Evolutionary conservation across 1,139 yeast species (phyloP).

Genomic region (Suhomyces bribrorum): DNA sequence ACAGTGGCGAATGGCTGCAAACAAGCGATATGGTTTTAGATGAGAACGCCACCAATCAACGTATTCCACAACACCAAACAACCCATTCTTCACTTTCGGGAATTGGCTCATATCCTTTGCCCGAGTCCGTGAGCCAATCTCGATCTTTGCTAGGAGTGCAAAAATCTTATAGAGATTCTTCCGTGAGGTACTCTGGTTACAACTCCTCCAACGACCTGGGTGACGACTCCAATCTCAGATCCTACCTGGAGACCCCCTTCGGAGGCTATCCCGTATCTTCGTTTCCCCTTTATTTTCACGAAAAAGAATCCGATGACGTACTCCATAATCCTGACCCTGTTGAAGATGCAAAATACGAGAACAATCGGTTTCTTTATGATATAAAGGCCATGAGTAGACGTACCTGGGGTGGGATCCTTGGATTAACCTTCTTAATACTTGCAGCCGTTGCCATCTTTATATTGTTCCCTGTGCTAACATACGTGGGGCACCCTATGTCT

Average conservation of each 20-base stretch:
- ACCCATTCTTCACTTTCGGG: too few relatives aligned
- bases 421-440: slow-evolving; percentile 21
- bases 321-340: slow-evolving; percentile 33
- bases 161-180: too few relatives aligned
- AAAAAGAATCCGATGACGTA: slow-evolving; percentile 30
- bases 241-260: slow-evolving; percentile 20
- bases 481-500: slow-evolving; percentile 18
- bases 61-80: not conserved
- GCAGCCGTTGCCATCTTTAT: slow-evolving; percentile 23
- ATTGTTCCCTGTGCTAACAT: slow-evolving; percentile 27
- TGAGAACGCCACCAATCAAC: not conserved
- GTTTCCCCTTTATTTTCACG: slow-evolving; percentile 30
- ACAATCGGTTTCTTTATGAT: slow-evolving; percentile 27
- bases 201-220: not conserved
- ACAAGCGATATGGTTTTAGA: not conserved
- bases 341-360: slow-evolving; percentile 30
- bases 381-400: slow-evolving; percentile 25
- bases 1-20: not conserved
- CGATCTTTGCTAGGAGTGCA: too few relatives aligned
- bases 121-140: too few relatives aligned
- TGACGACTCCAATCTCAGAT: not conserved
- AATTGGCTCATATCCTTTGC: too few relatives aligned
- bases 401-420: slow-evolving; percentile 23
- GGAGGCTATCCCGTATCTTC: slow-evolving; percentile 33
- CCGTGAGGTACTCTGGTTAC: not conserved